Percentiles rank a stretch among this genome's conserved stretches.
Conservation (phyloP, 352 stramenopile genomes). For the Phytopythium aichiense region DNA sequence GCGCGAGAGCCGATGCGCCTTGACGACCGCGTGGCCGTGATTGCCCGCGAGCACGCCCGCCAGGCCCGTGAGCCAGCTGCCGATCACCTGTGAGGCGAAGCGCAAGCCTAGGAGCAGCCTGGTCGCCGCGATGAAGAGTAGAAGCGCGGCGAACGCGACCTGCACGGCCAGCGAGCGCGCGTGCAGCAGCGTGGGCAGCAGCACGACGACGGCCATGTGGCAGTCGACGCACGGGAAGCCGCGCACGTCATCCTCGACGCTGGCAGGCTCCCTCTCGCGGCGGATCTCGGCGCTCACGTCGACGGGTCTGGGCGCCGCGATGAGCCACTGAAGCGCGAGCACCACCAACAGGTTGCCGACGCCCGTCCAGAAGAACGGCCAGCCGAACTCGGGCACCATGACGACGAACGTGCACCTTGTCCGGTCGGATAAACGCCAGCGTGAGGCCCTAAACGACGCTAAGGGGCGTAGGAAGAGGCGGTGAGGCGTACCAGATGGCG, state of each 20-base stretch:
- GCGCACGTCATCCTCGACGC: constrained; percentile 39
- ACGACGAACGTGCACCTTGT: constrained; percentile 59
- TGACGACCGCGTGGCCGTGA: constrained; percentile 46
- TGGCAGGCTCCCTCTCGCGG: constrained; percentile 17
- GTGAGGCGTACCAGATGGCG: constrained; percentile 40
- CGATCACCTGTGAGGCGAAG: constrained; percentile 55
- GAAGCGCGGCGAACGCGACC: constrained; percentile 21
- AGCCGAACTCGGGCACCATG: constrained; percentile 48
- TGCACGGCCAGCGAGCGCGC: constrained; percentile 25
- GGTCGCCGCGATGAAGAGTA: constrained; percentile 28
- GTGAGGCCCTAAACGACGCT: background rate
- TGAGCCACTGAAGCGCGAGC: constrained; percentile 41
- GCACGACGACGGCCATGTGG: constrained; percentile 71
- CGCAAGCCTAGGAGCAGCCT: constrained; percentile 39
- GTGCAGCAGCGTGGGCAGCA: constrained; percentile 52
- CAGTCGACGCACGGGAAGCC: constrained; percentile 70
- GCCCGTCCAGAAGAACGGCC: constrained; percentile 68
- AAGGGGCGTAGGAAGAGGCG: background rate
- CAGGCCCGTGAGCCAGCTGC: constrained; percentile 57
- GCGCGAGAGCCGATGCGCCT: constrained; percentile 38
- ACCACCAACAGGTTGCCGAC: constrained; percentile 51
- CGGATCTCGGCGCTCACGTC: constrained; percentile 39
- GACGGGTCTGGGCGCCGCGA: constrained; percentile 37
- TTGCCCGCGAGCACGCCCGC: constrained; percentile 52
- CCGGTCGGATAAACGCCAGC: no score